Base-by-base conservation (phyloP, 306 rosid species). In the Lagenaria siceraria region DNA sequence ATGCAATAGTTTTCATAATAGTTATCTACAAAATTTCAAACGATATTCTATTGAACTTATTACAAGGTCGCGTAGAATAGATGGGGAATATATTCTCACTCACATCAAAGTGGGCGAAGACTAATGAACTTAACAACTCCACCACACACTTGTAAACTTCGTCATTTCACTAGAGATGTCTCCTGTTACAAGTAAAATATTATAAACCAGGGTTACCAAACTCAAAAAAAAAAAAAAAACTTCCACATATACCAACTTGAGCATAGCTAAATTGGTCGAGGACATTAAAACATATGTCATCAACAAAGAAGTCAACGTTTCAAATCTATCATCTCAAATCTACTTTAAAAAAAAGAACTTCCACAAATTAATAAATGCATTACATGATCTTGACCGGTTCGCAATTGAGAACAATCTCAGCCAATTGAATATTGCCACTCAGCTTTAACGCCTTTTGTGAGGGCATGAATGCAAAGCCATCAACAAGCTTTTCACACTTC, bases 381-480 rank as follows among this genome's bases (percentile, higher is more conserved):
- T 74, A 42, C 46, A 79, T 68, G 60, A 83, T 80, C 87, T 86
- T 82, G 73, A 78, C 82, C 63, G 19, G 81, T 82, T 49, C 40
- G 77, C 82, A 73, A n/a, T 75, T 85, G 58, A 87, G 87, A 81
- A 84, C 83, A 61, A 95, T 89, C 86, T 95, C 99, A 74, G 87
- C 97, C 88, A 95, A 83, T 55, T 92, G 97, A 73, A 92, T 87
- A 84, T 92, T 90, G 55, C 92, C 99, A 82, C 93, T 90, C 76
- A 95, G 80, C 42, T 66, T 48, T 42, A 97, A 82, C 59, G 91
- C 89, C 87, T 95, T 95, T 80, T 46, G 38, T 21, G 86, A 72
- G 40, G 97, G 97, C 85, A 92, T 81, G 83, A 90, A 84, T 55
- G 92, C 91, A 85, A 89, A 92, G n/a, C 91, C 86, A 12, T 95